phyloP scores from a whole-genome alignment of 2,329 filamentous ascomycete species.

The Fusarium verticillioides region DNA sequence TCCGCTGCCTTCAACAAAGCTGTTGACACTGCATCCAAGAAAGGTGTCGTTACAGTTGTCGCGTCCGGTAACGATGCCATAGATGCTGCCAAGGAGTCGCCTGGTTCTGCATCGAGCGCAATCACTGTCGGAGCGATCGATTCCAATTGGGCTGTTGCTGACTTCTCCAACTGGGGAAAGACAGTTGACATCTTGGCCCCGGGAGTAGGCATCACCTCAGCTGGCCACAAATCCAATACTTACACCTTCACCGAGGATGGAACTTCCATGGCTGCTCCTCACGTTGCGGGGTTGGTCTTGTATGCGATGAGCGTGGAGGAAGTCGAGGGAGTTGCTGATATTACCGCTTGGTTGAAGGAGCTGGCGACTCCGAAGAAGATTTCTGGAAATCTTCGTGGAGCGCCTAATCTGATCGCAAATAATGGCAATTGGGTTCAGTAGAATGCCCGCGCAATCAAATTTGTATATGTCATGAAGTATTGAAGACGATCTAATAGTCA shows the following conservation, averaged over 20 bases:
- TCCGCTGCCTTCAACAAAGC: conserved; percentile 27
- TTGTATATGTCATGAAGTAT: rapidly evolving
- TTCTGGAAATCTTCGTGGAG: neutral
- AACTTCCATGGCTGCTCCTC: conserved; percentile 65
- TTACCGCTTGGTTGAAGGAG: conserved; percentile 5
- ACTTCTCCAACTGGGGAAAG: conserved; percentile 59
- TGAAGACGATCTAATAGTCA: too few relatives aligned
- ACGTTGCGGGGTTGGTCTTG: conserved; percentile 62
- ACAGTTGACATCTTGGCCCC: conserved; percentile 59
- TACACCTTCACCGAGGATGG: conserved; percentile 51
- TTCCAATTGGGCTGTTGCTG: conserved; percentile 47
- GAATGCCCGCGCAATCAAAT: neutral
- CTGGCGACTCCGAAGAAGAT: conserved; percentile 3
- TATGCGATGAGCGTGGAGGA: conserved; percentile 47
- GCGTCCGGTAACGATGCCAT: conserved; percentile 40
- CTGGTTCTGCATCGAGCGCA: conserved; percentile 38
- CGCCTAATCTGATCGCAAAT: conserved; percentile 19
- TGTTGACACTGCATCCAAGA: conserved; percentile 36
- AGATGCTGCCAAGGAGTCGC: conserved; percentile 28
- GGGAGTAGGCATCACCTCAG: conserved; percentile 54
- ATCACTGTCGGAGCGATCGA: conserved; percentile 48
- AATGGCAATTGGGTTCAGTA: conserved; percentile 8
- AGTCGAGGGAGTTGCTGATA: conserved; percentile 4
- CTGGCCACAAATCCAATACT: conserved; percentile 49
- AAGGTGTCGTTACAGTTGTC: conserved; percentile 54